A percentile compares a stretch with the other conserved stretches of the same genome.
Evolutionary conservation across 2,329 filamentous ascomycete species (phyloP).

Genomic region (Macroventuria anomochaeta): DNA sequence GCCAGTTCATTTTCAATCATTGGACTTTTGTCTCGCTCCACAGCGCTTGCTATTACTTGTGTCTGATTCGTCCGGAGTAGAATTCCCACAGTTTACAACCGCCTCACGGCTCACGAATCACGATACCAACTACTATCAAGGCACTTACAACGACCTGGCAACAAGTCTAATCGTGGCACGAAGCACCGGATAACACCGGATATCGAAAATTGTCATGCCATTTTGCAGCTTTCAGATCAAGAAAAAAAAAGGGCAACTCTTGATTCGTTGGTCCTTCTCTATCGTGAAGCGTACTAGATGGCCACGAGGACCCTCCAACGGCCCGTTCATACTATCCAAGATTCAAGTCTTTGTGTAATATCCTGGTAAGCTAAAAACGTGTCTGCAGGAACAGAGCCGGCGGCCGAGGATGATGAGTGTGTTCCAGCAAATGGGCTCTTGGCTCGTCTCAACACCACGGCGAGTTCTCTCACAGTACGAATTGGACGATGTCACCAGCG

Average conservation of each 20-base stretch:
- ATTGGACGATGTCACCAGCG: conserved; percentile 3
- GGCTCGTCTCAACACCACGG: not conserved
- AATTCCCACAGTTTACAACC: not conserved
- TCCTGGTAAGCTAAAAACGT: conserved; percentile 4
- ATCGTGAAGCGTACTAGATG: conserved; percentile 10
- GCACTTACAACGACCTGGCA: not conserved
- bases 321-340: conserved; percentile 8
- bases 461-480: not conserved
- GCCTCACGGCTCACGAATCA: not conserved
- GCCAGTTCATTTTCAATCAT: not conserved
- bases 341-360: conserved; percentile 5
- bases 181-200: conserved; percentile 1
- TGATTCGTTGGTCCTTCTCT: conserved; percentile 5
- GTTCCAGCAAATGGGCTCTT: conserved; percentile 3
- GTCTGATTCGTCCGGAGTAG: not conserved
- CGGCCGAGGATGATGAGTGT: not conserved
- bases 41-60: too few species aligned
- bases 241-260: conserved; percentile 13
- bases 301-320: conserved; percentile 17
- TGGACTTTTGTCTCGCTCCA: too few species aligned
- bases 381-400: conserved; percentile 4
- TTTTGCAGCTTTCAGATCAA: not conserved
- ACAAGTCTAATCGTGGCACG: not conserved
- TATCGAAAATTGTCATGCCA: conserved; percentile 1
- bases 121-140: too few species aligned